These are phyloP conservation scores for Hawksworthiomyces lignivorus DNA, from an alignment of 2,329 filamentous ascomycete species.

Conservation along the genomic window DNA sequence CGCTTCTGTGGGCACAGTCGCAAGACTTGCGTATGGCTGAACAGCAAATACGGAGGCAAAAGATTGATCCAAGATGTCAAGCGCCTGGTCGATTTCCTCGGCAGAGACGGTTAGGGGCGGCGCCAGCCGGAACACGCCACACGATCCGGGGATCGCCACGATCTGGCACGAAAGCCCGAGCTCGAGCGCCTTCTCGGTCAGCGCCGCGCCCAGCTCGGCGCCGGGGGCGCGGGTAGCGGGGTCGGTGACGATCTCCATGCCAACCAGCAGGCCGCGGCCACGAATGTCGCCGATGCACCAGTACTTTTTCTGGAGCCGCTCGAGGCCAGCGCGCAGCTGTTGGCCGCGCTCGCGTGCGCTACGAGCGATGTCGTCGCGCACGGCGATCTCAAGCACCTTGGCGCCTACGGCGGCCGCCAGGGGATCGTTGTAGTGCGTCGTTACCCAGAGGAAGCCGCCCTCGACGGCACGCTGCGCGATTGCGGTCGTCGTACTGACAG, in stretches of 20 bases:
- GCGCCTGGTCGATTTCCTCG: constrained; percentile 41
- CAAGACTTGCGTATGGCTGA: too few relatives aligned
- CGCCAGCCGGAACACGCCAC: constrained; percentile 51
- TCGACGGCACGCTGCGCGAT: constrained; percentile 43
- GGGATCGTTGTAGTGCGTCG: constrained; percentile 56
- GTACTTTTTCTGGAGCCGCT: constrained; percentile 39
- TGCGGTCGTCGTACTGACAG: constrained; percentile 46
- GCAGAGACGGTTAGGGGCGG: constrained; percentile 51
- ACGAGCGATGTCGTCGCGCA: constrained; percentile 45
- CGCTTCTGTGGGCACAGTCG: too few relatives aligned
- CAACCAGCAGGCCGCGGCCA: constrained; percentile 50
- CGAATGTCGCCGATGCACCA: constrained; percentile 55
- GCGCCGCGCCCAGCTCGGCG: constrained; percentile 35
- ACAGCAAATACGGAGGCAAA: too few relatives aligned
- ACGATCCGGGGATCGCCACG: constrained; percentile 44
- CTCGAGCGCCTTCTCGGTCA: constrained; percentile 25
- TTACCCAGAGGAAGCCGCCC: constrained; percentile 48
- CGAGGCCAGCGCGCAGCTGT: constrained; percentile 38
- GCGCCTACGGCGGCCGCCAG: constrained; percentile 51
- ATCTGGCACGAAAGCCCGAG: constrained; percentile 51
- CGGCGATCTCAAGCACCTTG: constrained; percentile 55
- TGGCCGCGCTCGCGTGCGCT: constrained; percentile 36
- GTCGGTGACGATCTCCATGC: constrained; percentile 50
- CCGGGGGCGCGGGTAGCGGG: constrained; percentile 36
- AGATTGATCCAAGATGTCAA: constrained; percentile 49